Evolutionary conservation across 257 asterid genomes (phyloP).

Genomic region (Solanum infundibuliforme): DNA sequence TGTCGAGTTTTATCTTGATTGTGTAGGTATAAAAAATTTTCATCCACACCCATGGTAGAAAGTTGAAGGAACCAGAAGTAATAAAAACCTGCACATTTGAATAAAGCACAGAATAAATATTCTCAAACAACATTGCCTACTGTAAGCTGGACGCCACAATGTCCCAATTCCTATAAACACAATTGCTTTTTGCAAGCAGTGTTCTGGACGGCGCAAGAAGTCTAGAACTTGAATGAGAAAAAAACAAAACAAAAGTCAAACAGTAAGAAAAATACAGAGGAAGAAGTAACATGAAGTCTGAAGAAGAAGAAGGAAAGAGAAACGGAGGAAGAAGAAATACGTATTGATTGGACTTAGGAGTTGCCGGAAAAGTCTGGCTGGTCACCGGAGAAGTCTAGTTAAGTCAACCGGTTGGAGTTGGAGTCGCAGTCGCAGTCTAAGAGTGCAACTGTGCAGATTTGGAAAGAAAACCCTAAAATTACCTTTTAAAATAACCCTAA

Average conservation of each 20-base stretch:
- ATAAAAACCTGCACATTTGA: conserved; percentile 3
- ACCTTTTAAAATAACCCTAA: background rate
- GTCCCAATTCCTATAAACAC: background rate
- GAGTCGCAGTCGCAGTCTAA: background rate
- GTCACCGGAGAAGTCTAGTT: background rate
- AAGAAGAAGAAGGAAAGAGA: background rate
- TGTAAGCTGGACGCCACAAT: background rate
- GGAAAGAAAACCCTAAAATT: background rate
- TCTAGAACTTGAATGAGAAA: background rate
- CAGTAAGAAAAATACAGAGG: background rate
- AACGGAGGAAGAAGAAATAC: background rate
- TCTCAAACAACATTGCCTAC: background rate
- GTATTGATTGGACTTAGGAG: background rate
- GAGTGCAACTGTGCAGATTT: background rate
- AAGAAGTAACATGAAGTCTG: background rate
- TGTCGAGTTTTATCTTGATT: conserved; percentile 9
- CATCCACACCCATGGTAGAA: conserved; percentile 30
- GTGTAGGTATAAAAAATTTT: conserved; percentile 11
- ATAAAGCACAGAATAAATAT: background rate
- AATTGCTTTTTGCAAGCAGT: background rate
- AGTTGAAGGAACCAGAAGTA: conserved; percentile 20
- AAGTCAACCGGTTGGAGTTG: background rate
- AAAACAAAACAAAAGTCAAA: background rate
- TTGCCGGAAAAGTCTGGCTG: background rate
- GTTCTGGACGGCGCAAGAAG: background rate